Percentiles rank a stretch among this genome's conserved stretches.
Conservation (phyloP, 2,329 filamentous ascomycete species). For the Penicillium sp. region DNA sequence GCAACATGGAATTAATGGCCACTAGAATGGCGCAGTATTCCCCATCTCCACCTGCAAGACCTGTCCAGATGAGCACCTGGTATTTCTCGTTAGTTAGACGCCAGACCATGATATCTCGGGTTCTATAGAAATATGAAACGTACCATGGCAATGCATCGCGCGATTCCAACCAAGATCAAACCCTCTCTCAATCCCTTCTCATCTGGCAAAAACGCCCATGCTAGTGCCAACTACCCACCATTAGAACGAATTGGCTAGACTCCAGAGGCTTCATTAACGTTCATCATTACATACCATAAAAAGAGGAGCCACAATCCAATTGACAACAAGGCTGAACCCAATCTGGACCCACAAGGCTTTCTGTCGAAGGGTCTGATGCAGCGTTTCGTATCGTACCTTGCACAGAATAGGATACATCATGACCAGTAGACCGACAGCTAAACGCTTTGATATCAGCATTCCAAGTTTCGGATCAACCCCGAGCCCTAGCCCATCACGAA, state of each 20-base stretch:
- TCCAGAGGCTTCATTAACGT: background rate
- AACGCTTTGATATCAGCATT: background rate
- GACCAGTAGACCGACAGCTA: conserved; percentile 77
- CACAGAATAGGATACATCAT: conserved; percentile 97
- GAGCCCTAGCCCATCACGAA: conserved; percentile 7
- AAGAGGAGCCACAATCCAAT: conserved; percentile 82
- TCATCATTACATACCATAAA: conserved; percentile 64
- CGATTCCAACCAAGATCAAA: conserved; percentile 79
- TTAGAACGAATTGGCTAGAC: background rate
- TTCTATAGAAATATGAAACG: conserved; percentile 16
- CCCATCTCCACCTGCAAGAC: conserved; percentile 71
- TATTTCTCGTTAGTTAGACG: background rate
- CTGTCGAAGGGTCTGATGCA: conserved; percentile 67
- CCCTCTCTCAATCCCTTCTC: conserved; percentile 59
- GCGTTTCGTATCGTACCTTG: conserved; percentile 77
- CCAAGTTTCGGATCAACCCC: background rate
- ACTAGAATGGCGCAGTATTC: conserved; percentile 85
- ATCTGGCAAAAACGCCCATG: conserved; percentile 58
- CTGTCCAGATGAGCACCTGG: conserved; percentile 73
- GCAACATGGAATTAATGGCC: conserved; percentile 72
- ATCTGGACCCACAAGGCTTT: conserved; percentile 75
- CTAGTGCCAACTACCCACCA: conserved; percentile 46
- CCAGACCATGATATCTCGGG: conserved; percentile 6
- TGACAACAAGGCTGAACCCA: conserved; percentile 72
- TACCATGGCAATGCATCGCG: conserved; percentile 87